Evolutionary conservation across 2,329 filamentous ascomycete species (phyloP), one percentile per base, ranked within the genome.

Genomic region (Stachybotrys chartarum): DNA sequence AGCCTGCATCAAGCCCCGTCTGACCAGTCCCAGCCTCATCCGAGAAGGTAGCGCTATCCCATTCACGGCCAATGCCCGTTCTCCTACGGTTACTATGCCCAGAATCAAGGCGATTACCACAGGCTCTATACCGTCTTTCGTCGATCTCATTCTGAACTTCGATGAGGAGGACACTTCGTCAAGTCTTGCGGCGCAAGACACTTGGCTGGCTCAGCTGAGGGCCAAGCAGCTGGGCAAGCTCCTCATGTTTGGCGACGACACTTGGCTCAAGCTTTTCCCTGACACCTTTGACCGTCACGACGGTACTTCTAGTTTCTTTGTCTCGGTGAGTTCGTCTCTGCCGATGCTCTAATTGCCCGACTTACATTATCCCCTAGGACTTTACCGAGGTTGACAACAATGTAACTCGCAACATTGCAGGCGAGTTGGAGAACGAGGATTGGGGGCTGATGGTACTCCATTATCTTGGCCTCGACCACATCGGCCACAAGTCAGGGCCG

Each of bases 381-480:
- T 99, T 97, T 66, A 95, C 90, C 52, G 92, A 99, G 76, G 95
- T 99, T 60, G 94, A 99, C 73, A 87, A 91, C 68, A 99, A 99
- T 70, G 94, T 99, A 63, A 99, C 94, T 3, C 84, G 94, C 59
- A 91, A 99, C 75, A 78, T 99, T 54, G 80, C 87, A 6, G 75
- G 76, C 42, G 93, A 97, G 73, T 77, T 99, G 57, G 72, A 76
- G 55, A 85, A 83, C 46, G 74, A 83, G 55, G 94, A 99, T 66
- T 99, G 94, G 94, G 88, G 90, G 69, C 88, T 88, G 3, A 88
- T 97, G 86, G 85, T 99, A 18, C 81, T 99, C 70, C 94, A 99
- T 73, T 99, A 96, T 66, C 82, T 99, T 47, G 94, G 94, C 0
- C 78, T 99, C 55, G 94, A 99, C 70, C 94, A 99, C 66, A 99